Percentiles rank a stretch among this genome's conserved stretches.
Conservation (phyloP, 2,329 filamentous ascomycete species). For the Leptoxyphium fumago region DNA sequence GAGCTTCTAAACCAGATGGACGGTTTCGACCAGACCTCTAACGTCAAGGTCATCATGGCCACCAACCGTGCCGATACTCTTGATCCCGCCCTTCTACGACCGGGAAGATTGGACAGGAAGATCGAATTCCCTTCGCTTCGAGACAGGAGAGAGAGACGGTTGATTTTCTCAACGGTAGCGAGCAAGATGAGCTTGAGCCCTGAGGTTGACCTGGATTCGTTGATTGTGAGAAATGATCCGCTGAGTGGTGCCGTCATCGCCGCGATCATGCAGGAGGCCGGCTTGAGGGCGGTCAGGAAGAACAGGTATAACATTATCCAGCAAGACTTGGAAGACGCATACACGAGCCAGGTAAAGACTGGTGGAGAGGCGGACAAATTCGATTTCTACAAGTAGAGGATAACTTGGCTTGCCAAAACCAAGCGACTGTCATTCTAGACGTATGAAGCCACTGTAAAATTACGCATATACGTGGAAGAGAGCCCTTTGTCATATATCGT, state of each 20-base stretch:
- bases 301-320: slow-evolving; percentile 99
- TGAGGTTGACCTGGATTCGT: slow-evolving; percentile 87
- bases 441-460: no score
- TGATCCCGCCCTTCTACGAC: slow-evolving; percentile 84
- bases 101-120: slow-evolving; percentile 90
- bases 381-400: slow-evolving; percentile 70
- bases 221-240: slow-evolving; percentile 94
- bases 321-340: slow-evolving; percentile 88
- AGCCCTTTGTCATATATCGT: no score
- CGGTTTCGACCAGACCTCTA: slow-evolving; percentile 95
- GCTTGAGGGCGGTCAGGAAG: slow-evolving; percentile 84
- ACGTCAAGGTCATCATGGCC: slow-evolving; percentile 99
- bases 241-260: slow-evolving; percentile 91
- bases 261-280: slow-evolving; percentile 98
- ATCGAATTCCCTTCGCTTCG: slow-evolving; percentile 96
- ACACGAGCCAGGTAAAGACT: slow-evolving; percentile 91
- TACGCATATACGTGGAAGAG: no score
- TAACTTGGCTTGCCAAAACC: no score
- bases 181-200: slow-evolving; percentile 93
- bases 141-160: slow-evolving; percentile 81
- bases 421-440: no score
- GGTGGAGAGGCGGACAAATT: slow-evolving; percentile 58
- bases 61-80: slow-evolving; percentile 96
- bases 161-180: slow-evolving; percentile 97
- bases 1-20: slow-evolving; percentile 99